Base-by-base conservation (phyloP, 2,329 filamentous ascomycete species). In the Exophiala alcalophila region DNA sequence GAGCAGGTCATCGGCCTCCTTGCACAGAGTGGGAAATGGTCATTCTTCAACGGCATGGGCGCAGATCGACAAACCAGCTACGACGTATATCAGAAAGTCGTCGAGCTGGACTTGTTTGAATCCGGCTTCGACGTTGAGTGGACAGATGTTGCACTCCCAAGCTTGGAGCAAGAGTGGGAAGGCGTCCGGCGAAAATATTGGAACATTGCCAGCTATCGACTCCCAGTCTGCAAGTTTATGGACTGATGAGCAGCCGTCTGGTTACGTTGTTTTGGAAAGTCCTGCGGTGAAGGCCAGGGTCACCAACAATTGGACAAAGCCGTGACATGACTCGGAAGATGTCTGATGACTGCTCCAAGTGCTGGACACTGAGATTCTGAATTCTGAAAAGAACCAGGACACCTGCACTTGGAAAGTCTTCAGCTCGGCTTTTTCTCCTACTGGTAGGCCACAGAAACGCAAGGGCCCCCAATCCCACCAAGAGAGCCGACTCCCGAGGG, bases 31-130 rank as follows among this genome's bases (percentile, higher is more conserved):
- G 76, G 75, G 0, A 70, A 66, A 32, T 82, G 80, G 62, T 74
- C 79, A 21, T 82, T 81, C 65, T 83, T 82, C 62, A 80, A 82
- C 54, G 79, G 92, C 0, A 80, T 97, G 44, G 92, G 92, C 0
- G 92, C 92, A 2, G 92, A 98, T 66, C 75, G 92, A 31, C 83
- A 83, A 63, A 83, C 97, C 49, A 95, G 88, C 66, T 97, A 97
- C 65, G 92, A 97, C 67, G 90, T 98, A 16, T 97, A 97, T 67
- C 86, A 83, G 39, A 88, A 86, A 63, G 87, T 97, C 2, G 84
- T 87, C 2, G 91, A 97, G 66, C 83, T 95, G 73, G 89, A 97
- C 65, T 72, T 94, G 15, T 80, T 84, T 50, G 90, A 97, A 55
- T 88, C 88, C 7, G 90, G 90, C 1, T 78, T 96, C 55, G 91